Percentiles rank a stretch among this genome's conserved stretches.
phyloP scores from a whole-genome alignment of 257 asterid genomes.

The Schizonepeta tenuifolia region DNA sequence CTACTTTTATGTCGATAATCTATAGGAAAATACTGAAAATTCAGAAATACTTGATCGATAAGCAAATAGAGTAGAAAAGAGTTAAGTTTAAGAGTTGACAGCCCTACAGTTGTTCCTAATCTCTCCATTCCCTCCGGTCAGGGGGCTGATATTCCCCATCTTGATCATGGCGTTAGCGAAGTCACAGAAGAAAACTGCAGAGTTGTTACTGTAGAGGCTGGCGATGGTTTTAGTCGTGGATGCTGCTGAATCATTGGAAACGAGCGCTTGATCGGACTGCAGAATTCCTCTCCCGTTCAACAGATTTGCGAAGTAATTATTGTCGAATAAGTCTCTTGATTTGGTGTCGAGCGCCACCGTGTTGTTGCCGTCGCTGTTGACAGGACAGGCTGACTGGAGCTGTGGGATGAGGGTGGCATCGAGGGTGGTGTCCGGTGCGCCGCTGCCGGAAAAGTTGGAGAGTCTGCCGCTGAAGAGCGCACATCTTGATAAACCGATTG shows the following conservation, averaged over 20 bases:
- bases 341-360: conserved; percentile 63
- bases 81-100: not conserved
- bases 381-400: conserved; percentile 59
- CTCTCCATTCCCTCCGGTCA: conserved; percentile 65
- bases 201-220: conserved; percentile 47
- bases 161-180: conserved; percentile 69
- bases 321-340: conserved; percentile 71
- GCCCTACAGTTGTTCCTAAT: conserved; percentile 72
- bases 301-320: conserved; percentile 67
- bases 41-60: too few relatives aligned
- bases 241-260: conserved; percentile 49
- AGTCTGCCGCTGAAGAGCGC: conserved; percentile 60
- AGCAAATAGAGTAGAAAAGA: too few relatives aligned
- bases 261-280: conserved; percentile 66
- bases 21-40: too few relatives aligned
- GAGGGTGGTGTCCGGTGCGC: conserved; percentile 67
- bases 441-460: conserved; percentile 71
- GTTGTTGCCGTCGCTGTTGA: conserved; percentile 59
- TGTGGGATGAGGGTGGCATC: conserved; percentile 45
- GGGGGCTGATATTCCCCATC: conserved; percentile 66
- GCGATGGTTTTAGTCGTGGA: conserved; percentile 54
- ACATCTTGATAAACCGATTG: conserved; percentile 70
- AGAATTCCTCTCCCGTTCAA: conserved; percentile 63
- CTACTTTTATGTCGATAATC: too few relatives aligned
- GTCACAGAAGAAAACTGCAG: conserved; percentile 54